Evolutionary conservation across 495 filamentous ascomycete genomes (phyloP).

Genomic region (Apodospora peruviana): DNA sequence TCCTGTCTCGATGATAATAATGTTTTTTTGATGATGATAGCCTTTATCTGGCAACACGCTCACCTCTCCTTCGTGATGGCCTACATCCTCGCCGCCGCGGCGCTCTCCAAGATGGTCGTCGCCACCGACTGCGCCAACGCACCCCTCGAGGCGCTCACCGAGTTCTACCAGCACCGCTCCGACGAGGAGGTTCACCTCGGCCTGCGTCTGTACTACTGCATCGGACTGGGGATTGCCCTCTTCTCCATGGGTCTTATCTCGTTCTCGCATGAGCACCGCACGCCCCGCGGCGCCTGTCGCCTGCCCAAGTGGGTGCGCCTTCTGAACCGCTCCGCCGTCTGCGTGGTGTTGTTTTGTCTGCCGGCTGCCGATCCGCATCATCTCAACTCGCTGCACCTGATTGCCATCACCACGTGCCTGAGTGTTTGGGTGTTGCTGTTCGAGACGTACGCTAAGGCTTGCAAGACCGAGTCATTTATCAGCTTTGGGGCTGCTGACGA

Average conservation of each 20-base stretch:
- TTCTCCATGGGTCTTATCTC: slow-evolving; percentile 34
- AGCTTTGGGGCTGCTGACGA: slow-evolving; percentile 12
- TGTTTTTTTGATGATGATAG: slow-evolving; percentile 1
- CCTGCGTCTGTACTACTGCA: slow-evolving; percentile 55
- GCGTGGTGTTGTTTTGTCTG: slow-evolving; percentile 41
- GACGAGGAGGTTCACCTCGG: slow-evolving; percentile 37
- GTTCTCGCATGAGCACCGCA: slow-evolving; percentile 21
- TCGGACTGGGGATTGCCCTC: slow-evolving; percentile 48
- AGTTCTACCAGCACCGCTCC: slow-evolving; percentile 37
- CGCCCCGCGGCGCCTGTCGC: slow-evolving; percentile 29
- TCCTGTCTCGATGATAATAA: slow-evolving; percentile 11
- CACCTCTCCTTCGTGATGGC: slow-evolving; percentile 55
- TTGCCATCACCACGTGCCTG: slow-evolving; percentile 44
- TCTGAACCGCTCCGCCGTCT: slow-evolving; percentile 39
- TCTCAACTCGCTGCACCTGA: slow-evolving; percentile 43
- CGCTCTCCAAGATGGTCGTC: slow-evolving; percentile 49
- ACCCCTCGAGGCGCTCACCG: slow-evolving; percentile 37
- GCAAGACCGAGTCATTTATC: slow-evolving; percentile 37
- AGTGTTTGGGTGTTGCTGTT: slow-evolving; percentile 40
- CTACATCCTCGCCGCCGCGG: slow-evolving; percentile 48
- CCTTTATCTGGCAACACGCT: slow-evolving; percentile 20
- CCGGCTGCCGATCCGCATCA: slow-evolving; percentile 31
- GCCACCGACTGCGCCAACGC: slow-evolving; percentile 43
- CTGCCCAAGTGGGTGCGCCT: slow-evolving; percentile 43
- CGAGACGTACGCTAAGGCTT: slow-evolving; percentile 47